phyloP scores from a whole-genome alignment of 768 basidiomycete genomes.

The Naganishia vishniacii region DNA sequence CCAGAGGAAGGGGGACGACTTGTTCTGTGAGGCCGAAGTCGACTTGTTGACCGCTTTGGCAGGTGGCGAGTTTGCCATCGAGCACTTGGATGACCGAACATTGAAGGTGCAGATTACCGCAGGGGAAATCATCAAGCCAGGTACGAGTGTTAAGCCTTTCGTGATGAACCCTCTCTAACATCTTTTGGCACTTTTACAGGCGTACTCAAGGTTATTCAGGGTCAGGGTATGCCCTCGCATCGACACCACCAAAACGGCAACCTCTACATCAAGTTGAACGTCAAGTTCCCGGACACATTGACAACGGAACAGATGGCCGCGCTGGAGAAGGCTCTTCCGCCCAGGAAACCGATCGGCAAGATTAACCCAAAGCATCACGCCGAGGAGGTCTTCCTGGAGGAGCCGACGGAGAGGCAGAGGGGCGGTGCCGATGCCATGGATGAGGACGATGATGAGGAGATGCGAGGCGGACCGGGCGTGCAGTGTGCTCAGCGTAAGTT shows the following conservation, averaged over 20 bases:
- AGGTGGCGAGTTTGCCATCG: constrained; percentile 82
- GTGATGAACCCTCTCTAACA: neutral
- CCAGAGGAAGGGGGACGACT: constrained; percentile 74
- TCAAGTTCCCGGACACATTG: constrained; percentile 82
- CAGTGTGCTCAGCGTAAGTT: constrained; percentile 67
- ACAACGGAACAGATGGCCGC: constrained; percentile 61
- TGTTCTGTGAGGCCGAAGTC: constrained; percentile 78
- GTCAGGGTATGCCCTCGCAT: constrained; percentile 98
- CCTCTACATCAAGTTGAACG: constrained; percentile 75
- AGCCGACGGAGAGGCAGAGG: constrained; percentile 66
- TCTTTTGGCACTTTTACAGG: constrained; percentile 52
- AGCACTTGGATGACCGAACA: constrained; percentile 87
- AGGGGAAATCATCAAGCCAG: constrained; percentile 88
- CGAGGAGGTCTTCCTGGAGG: constrained; percentile 79
- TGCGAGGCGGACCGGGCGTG: constrained; percentile 68
- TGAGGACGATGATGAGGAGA: constrained; percentile 73
- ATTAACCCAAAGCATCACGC: constrained; percentile 63
- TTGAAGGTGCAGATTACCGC: constrained; percentile 73
- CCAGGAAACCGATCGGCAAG: constrained; percentile 63
- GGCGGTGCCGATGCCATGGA: constrained; percentile 60
- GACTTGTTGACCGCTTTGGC: constrained; percentile 89
- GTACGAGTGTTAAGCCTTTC: constrained; percentile 54
- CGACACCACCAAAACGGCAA: constrained; percentile 96
- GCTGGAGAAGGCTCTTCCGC: constrained; percentile 79
- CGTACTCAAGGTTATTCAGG: constrained; percentile 79